Evolutionary conservation across 768 basidiomycete genomes (phyloP), one percentile per base, ranked within the genome.

Genomic region (Calocera cornea): DNA sequence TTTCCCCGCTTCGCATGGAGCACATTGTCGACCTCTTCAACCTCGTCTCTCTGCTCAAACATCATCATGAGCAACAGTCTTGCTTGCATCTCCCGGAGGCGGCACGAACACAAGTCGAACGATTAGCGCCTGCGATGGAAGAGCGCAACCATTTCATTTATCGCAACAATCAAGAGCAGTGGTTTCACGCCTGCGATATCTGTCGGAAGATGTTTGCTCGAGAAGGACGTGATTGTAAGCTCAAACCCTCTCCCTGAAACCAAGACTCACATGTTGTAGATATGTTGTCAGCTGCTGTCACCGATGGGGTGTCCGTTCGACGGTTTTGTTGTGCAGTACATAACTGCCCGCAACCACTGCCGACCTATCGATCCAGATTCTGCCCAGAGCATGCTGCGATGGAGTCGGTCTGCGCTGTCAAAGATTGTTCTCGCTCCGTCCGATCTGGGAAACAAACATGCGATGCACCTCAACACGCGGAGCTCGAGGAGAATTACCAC

Each of bases 251-350:
- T 19, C 5, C 19, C 44, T 24, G n/a, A 47, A 3, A 47, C 19
- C n/a, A 7, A 17, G 64, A 1, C 33, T 5, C 10, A 41, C 29
- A 29, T 31, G 19, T 8, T 27, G 2, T 19, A 44, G 19, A 31
- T 12, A 31, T 16, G 19, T 7, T 47, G 5, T 24, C 16, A 3
- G 5, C 72, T 5, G 69, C 69, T 1, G 73, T 77, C 17, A 74
- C 72, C 24, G 77, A 78, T 71, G 75, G 77, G 1, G 70, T 78
- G 27, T 72, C 72, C 12, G 71, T 79, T 64, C 77, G 77, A 7
- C 74, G 73, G 64, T 73, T 75, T 0, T 74, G 75, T 41, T 79
- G 78, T 66, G 69, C 65, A 16, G 71, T 73, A 1, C 75, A 76
- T 40, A 70, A 76, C 41, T 78, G 78, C 68, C 49, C 70, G 1